Percentiles rank a stretch among this genome's conserved stretches.
These are phyloP conservation scores for Suillus plorans DNA, from an alignment of 768 basidiomycete genomes.

Conservation along the genomic window DNA sequence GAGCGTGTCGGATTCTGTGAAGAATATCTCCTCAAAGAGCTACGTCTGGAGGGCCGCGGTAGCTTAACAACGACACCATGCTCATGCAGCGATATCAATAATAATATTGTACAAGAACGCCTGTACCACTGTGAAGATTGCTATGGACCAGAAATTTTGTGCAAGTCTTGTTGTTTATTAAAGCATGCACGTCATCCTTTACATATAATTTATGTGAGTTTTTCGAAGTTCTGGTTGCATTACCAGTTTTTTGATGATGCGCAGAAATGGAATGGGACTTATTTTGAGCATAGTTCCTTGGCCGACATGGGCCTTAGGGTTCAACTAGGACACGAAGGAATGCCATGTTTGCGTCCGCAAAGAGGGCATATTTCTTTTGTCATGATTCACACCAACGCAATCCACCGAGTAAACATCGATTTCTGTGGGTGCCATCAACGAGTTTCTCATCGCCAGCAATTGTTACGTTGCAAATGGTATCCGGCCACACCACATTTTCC, in stretches of 20 bases:
- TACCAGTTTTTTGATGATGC: not conserved
- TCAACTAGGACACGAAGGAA: slow-evolving; percentile 19
- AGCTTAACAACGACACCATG: too few relatives aligned
- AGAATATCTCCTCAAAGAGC: too few relatives aligned
- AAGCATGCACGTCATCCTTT: slow-evolving; percentile 14
- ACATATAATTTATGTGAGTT: slow-evolving; percentile 15
- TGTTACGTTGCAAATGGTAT: slow-evolving; percentile 19
- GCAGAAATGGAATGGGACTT: slow-evolving; percentile 21
- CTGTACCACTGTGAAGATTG: slow-evolving; percentile 12
- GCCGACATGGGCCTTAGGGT: slow-evolving; percentile 17
- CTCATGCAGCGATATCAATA: too few relatives aligned
- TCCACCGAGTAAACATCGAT: slow-evolving; percentile 31
- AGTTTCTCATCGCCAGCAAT: slow-evolving; percentile 23
- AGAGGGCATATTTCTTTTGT: slow-evolving; percentile 24
- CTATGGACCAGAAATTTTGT: slow-evolving; percentile 7
- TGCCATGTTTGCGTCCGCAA: not conserved
- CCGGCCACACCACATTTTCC: too few relatives aligned
- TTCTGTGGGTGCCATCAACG: slow-evolving; percentile 31
- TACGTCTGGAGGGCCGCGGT: too few relatives aligned
- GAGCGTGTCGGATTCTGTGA: not conserved
- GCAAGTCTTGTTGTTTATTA: slow-evolving; percentile 2
- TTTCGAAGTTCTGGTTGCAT: not conserved
- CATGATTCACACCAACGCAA: slow-evolving; percentile 29
- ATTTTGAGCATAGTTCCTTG: slow-evolving; percentile 12
- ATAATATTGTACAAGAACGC: too few relatives aligned